Percentiles rank a stretch among this genome's conserved stretches.
These are phyloP conservation scores for Otatea glauca DNA, from an alignment of 176 grass and related monocot species.

Conservation along the genomic window DNA sequence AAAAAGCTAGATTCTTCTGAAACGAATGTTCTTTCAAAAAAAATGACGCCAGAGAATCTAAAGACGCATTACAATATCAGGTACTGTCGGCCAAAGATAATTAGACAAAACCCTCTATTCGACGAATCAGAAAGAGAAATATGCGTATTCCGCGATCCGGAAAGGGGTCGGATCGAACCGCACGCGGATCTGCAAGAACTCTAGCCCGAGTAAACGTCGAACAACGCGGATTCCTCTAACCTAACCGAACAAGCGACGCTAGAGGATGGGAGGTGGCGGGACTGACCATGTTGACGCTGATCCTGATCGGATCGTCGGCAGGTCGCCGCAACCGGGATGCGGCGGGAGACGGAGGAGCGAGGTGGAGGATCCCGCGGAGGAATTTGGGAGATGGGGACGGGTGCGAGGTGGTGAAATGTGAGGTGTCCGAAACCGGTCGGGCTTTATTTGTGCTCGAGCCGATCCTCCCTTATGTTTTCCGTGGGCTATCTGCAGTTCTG, in stretches of 20 bases:
- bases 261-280: not conserved
- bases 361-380: slow-evolving; percentile 1
- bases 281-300: slow-evolving; percentile 47
- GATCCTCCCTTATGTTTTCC: not conserved
- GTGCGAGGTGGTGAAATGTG: not conserved
- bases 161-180: not conserved
- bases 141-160: not conserved
- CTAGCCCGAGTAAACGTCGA: not conserved
- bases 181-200: slow-evolving; percentile 30
- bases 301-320: not conserved
- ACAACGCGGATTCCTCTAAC: not conserved
- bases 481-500: too few species aligned
- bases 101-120: not conserved
- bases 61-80: slow-evolving; percentile 29
- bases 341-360: not conserved
- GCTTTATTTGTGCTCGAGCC: not conserved
- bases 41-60: slow-evolving; percentile 34
- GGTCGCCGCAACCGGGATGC: slow-evolving; percentile 14
- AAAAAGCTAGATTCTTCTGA: slow-evolving; percentile 25
- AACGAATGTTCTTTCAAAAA: not conserved
- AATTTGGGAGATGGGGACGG: slow-evolving; percentile 44
- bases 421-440: not conserved
- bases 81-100: not conserved
- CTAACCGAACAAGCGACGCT: not conserved
- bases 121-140: not conserved